These are phyloP conservation scores for Tanacetum coccineum DNA, from an alignment of 129 eudicot species.

Conservation along the genomic window DNA sequence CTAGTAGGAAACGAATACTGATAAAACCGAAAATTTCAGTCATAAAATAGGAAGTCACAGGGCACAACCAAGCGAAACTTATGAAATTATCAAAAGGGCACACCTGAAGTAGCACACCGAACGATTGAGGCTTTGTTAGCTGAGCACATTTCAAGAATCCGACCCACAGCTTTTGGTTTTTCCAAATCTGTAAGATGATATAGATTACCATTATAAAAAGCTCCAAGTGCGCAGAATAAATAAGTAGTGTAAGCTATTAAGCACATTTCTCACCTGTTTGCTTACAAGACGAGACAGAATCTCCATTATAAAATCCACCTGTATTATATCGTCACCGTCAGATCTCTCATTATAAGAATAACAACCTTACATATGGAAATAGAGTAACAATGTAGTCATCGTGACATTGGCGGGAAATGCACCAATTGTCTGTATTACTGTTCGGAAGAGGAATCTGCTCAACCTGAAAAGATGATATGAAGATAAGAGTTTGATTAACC, in stretches of 20 bases:
- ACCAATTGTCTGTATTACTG: constrained; percentile 88
- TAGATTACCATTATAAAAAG: constrained; percentile 1
- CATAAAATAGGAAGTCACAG: background rate
- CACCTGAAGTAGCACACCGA: constrained; percentile 89
- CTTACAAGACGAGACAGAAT: constrained; percentile 91
- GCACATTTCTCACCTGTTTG: constrained; percentile 70
- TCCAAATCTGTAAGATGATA: constrained; percentile 71
- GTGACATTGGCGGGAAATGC: constrained; percentile 94
- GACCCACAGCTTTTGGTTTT: constrained; percentile 93
- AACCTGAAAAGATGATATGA: constrained; percentile 54
- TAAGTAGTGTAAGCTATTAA: background rate
- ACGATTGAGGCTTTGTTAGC: constrained; percentile 87
- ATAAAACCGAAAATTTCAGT: no score
- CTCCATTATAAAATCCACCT: constrained; percentile 94
- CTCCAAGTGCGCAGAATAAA: constrained; percentile 5
- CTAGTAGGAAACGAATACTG: no score
- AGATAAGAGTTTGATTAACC: background rate
- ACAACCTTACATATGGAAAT: constrained; percentile 6
- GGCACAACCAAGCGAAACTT: constrained; percentile 2
- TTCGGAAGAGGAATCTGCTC: constrained; percentile 98
- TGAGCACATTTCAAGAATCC: constrained; percentile 93
- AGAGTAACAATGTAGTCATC: constrained; percentile 15
- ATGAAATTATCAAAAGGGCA: constrained; percentile 14
- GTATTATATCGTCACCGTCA: constrained; percentile 35
- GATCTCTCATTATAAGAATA: background rate